Base-by-base conservation (phyloP, 164 flowering plant species). In the Amborella trichopoda region DNA sequence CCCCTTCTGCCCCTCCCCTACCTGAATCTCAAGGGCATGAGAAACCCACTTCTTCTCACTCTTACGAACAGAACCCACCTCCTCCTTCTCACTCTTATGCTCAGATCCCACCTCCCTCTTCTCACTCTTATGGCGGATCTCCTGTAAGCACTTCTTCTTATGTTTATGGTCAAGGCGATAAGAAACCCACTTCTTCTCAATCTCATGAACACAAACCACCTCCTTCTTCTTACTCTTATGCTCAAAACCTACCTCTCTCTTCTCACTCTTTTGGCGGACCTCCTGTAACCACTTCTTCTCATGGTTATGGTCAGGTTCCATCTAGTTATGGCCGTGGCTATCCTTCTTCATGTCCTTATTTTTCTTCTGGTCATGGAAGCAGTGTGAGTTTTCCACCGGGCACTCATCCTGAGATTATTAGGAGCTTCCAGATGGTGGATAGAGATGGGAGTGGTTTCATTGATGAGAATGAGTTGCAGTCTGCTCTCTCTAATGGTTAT, bases 361-460 rank as follows among this genome's bases (percentile, higher is more conserved):
- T 39, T 34, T 48, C 60, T 4, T 26, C 33, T 30, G 34, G 34
- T 16, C 45, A 46, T 5, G 60, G 53, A 20, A 53, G 48, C 12
- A n/a, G n/a, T n/a, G n/a, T n/a, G n/a, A 17, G 23, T 37, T 80
- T 78, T 56, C 78, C 85, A 0, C 66, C 77, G 21, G 88, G 79
- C 37, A 81, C 83, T 0, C 65, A 68, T 54, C 81, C 91, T 24
- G 86, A 76, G 23, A 74, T 80, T 26, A 58, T 85, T 13, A 55
- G 88, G 48, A 72, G 71, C 59, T 80, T 82, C 55, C 68, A 80
- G 65, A 68, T 70, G 75, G 86, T 73, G 20, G 93, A 86, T 42
- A 69, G 70, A 43, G 85, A 86, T 49, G 25, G 73, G 26, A 86
- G 85, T 51, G 95, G 95, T 16, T 80, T 65, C 44, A 70, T 86